phyloP scores from a whole-genome alignment of 2,329 filamentous ascomycete genomes.

The Monilinia fructigena region DNA sequence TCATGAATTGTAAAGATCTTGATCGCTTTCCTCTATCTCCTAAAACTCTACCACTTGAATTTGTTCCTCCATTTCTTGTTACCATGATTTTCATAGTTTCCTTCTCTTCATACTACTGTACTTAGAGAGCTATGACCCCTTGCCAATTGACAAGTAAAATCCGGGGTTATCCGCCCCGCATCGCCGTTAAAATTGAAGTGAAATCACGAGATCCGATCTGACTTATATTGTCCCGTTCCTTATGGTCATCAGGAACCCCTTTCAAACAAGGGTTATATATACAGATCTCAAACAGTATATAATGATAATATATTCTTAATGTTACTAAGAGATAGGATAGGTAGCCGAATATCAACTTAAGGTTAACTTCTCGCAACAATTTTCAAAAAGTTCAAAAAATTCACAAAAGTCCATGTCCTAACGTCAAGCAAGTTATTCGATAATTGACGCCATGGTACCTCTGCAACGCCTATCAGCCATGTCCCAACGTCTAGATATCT shows the following conservation, averaged over 20 bases:
- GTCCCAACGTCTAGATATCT: constrained; percentile 31
- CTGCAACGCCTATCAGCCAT: constrained; percentile 28
- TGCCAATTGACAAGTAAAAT: constrained; percentile 17
- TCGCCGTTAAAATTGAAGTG: neutral
- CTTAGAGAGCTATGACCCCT: constrained; percentile 5
- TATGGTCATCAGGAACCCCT: too few relatives aligned
- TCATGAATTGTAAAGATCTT: neutral
- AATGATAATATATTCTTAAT: too few relatives aligned
- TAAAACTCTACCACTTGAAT: neutral
- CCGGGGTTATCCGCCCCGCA: constrained; percentile 18
- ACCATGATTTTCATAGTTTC: neutral
- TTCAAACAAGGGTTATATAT: too few relatives aligned
- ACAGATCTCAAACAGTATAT: neutral
- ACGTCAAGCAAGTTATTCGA: neutral
- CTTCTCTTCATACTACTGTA: neutral
- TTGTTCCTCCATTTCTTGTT: neutral
- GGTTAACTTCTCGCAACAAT: neutral
- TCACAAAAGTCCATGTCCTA: neutral
- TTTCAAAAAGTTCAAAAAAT: neutral
- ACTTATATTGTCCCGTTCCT: neutral
- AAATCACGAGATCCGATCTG: neutral
- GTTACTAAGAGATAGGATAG: neutral
- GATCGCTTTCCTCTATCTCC: neutral
- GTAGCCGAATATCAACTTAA: neutral
- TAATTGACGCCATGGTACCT: constrained; percentile 28